Conservation (phyloP, 257 asterid species). For the Solanum appendiculatum region DNA sequence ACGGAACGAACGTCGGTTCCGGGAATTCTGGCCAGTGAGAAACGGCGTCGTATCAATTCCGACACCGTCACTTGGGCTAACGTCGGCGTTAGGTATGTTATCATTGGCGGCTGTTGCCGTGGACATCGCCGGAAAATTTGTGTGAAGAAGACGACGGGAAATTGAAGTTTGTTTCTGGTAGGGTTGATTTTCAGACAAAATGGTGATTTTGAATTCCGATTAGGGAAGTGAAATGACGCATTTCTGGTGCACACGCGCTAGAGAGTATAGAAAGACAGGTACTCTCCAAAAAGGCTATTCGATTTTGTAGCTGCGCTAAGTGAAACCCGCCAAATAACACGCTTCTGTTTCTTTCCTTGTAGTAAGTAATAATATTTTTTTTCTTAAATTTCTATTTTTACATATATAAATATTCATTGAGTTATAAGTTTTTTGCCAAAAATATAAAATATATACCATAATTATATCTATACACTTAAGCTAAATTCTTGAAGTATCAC, state of each 20-base stretch:
- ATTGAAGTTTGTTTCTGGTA: not conserved
- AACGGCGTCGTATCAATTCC: constrained; percentile 41
- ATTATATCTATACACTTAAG: not conserved
- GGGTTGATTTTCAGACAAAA: not conserved
- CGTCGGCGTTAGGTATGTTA: not conserved
- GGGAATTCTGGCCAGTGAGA: constrained; percentile 40
- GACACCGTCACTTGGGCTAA: constrained; percentile 1
- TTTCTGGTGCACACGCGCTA: not conserved
- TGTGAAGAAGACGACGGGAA: not conserved
- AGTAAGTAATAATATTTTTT: not conserved
- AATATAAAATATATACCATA: not conserved
- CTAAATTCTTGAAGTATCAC: not conserved
- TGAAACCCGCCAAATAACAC: not conserved
- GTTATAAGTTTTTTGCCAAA: not conserved
- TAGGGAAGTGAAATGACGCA: not conserved
- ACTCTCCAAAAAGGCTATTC: not conserved
- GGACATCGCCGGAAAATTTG: constrained; percentile 7
- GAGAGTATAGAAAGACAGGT: not conserved
- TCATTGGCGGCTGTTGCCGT: not conserved
- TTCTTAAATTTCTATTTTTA: no score
- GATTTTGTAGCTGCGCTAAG: not conserved
- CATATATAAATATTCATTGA: no score
- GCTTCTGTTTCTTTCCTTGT: not conserved
- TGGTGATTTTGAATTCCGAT: not conserved
- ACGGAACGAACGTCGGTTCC: constrained; percentile 39